Conservation (phyloP, 2,329 filamentous ascomycete species). For the Aspergillus nomiae region DNA sequence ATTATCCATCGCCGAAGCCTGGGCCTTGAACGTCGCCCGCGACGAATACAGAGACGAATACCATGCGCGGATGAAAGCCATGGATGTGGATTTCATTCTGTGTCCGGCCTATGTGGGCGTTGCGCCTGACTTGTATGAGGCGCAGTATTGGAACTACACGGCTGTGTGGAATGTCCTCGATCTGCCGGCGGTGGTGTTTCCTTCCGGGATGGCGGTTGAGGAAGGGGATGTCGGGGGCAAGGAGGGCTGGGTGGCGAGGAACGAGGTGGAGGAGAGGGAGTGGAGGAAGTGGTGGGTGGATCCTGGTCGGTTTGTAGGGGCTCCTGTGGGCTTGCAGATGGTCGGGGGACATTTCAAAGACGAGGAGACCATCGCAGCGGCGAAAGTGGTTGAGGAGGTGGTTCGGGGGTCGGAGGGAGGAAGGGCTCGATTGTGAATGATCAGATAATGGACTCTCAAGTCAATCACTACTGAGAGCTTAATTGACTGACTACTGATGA, state of each 20-base stretch:
- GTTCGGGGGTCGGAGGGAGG: slow-evolving; percentile 10
- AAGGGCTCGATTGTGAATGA: neutral
- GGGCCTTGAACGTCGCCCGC: slow-evolving; percentile 29
- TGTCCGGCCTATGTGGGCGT: slow-evolving; percentile 30
- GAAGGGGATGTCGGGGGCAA: slow-evolving; percentile 25
- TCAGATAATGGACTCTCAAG: neutral
- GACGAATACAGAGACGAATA: slow-evolving; percentile 35
- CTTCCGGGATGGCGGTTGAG: slow-evolving; percentile 32
- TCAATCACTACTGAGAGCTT: neutral
- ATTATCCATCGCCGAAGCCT: slow-evolving; percentile 31
- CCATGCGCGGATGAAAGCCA: slow-evolving; percentile 31
- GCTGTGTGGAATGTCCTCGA: slow-evolving; percentile 38
- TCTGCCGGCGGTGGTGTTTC: slow-evolving; percentile 31
- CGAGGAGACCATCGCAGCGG: slow-evolving; percentile 49
- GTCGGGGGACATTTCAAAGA: slow-evolving; percentile 55
- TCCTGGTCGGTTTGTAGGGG: slow-evolving; percentile 37
- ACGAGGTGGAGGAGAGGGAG: slow-evolving; percentile 32
- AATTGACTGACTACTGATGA: no score
- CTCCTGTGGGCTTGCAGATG: slow-evolving; percentile 56
- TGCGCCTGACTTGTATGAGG: slow-evolving; percentile 34
- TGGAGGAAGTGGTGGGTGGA: slow-evolving; percentile 33
- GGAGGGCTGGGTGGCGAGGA: slow-evolving; percentile 24
- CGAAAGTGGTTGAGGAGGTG: slow-evolving; percentile 27
- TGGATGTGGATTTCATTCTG: slow-evolving; percentile 36
- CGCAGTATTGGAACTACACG: slow-evolving; percentile 40